phyloP scores from a whole-genome alignment of 176 grass and related monocot species.

The Oryza coarctata region DNA sequence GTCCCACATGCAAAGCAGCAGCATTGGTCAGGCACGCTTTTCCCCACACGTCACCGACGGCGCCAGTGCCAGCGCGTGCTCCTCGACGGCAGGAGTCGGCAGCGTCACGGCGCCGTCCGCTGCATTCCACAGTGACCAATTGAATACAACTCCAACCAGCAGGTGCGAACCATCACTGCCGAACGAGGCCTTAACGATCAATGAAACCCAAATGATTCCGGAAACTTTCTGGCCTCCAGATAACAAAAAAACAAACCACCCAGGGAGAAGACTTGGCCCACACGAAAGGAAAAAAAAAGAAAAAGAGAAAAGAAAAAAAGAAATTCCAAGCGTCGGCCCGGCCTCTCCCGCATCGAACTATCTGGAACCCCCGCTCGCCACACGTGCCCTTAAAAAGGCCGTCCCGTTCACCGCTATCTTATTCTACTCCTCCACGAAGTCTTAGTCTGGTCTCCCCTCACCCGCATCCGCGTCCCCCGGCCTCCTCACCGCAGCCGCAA shows the following conservation, averaged over 20 bases:
- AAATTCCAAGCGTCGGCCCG: neutral
- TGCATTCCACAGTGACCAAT: too few species aligned
- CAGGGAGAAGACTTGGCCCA: constrained; percentile 10
- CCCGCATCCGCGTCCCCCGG: neutral
- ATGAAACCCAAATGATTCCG: neutral
- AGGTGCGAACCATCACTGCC: too few species aligned
- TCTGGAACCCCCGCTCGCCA: constrained; percentile 39
- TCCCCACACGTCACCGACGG: too few species aligned
- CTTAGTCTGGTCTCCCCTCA: constrained; percentile 28
- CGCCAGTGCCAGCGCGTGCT: too few species aligned
- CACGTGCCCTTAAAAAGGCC: constrained; percentile 39
- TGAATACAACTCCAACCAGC: too few species aligned
- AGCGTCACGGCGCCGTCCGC: too few species aligned
- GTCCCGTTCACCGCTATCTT: neutral
- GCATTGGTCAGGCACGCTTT: too few species aligned
- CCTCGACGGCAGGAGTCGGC: too few species aligned
- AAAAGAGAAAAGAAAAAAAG: neutral
- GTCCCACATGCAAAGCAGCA: too few species aligned
- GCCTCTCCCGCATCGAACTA: constrained; percentile 6
- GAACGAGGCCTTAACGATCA: neutral
- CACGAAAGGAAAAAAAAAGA: constrained; percentile 26
- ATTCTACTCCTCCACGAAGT: constrained; percentile 27
- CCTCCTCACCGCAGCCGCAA: constrained; percentile 24
- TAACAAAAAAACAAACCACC: neutral
- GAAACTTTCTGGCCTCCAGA: constrained; percentile 8